Evolutionary conservation across 495 filamentous ascomycete species (phyloP), one percentile per base, ranked within the genome.

Genomic region (Rostrohypoxylon terebratum): DNA sequence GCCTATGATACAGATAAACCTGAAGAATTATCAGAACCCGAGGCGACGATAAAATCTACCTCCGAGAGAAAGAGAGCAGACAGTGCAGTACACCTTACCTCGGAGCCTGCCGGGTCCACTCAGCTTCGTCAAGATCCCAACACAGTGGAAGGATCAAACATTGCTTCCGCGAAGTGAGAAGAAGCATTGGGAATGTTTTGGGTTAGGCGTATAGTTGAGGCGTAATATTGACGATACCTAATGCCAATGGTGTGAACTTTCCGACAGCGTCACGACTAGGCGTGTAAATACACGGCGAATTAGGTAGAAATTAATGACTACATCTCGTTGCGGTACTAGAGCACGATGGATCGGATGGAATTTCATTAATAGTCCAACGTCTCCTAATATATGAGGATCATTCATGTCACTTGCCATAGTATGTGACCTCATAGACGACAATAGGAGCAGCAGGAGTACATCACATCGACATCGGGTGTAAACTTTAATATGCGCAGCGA

Each of bases 21-120:
- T 20, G 18, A 34, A 34, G 38, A 55, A 4, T 34, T 16, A 1
- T n/a, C 45, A n/a, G 44, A 71, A 18, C 16, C 58, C 40, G 42
- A 64, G 5, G 21, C 25, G 6, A 34, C 42, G 1, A 9, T 3
- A 4, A 18, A 60, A 40, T 25, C 58, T 8, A 6, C 18, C 10
- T n/a, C 18, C 13, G 62, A 31, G 5, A 68, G 53, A 23, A 57
- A 66, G 63, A 63, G 70, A 33, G 60, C 45, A 0, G 65, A 68
- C 5, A 73, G 58, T 67, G 71, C 62, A 9, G 62, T 74, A 11
- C 67, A 74, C 7, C 59, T 67, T 11, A 53, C 67, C n/a, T 70
- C 59, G 14, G 71, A 67, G 13, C 48, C 67, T 11, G 18, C 36
- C 10, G 53, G 51, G 6, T 48, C 66, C n/a, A 64, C 66, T 2